Percentiles rank a stretch among this genome's conserved stretches.
Conservation (phyloP, 202 grass and related monocot species). For the Saccharum hybrid region DNA sequence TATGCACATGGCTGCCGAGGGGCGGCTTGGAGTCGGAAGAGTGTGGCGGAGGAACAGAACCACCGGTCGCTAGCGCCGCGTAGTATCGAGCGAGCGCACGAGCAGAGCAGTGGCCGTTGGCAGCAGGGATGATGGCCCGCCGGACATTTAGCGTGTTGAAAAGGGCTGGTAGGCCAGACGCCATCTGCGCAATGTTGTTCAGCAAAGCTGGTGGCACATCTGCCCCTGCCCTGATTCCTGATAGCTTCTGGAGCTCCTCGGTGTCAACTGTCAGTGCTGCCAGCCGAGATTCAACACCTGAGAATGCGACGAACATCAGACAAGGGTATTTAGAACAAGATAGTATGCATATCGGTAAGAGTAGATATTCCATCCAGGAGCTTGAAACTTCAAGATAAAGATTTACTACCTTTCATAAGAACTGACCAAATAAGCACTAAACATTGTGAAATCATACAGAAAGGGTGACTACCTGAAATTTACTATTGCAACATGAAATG, state of each 20-base stretch:
- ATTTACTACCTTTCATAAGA: neutral
- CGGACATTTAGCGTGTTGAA: slow-evolving; percentile 90
- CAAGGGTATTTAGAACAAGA: neutral
- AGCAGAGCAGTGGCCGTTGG: slow-evolving; percentile 88
- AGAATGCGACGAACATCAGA: neutral
- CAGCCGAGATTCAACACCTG: slow-evolving; percentile 77
- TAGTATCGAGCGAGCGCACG: slow-evolving; percentile 92
- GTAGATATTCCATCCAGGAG: neutral
- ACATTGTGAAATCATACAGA: neutral
- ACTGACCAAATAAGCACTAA: neutral
- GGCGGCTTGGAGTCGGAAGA: slow-evolving; percentile 47
- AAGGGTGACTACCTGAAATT: neutral
- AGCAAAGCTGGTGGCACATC: slow-evolving; percentile 49
- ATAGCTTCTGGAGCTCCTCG: slow-evolving; percentile 74
- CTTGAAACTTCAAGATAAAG: neutral
- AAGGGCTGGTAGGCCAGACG: slow-evolving; percentile 60
- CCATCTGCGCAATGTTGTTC: slow-evolving; percentile 66
- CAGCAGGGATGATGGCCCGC: slow-evolving; percentile 81
- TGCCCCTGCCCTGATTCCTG: slow-evolving; percentile 48
- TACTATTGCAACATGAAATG: neutral
- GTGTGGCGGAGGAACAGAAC: slow-evolving; percentile 71
- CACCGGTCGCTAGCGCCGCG: slow-evolving; percentile 57
- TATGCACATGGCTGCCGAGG: slow-evolving; percentile 78
- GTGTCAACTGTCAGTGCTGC: slow-evolving; percentile 76
- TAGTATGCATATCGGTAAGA: neutral